A percentile compares a stretch with the other conserved stretches of the same genome.
These are phyloP conservation scores for Ambrosiella beaveri DNA, from an alignment of 2,329 filamentous ascomycete genomes.

Conservation along the genomic window DNA sequence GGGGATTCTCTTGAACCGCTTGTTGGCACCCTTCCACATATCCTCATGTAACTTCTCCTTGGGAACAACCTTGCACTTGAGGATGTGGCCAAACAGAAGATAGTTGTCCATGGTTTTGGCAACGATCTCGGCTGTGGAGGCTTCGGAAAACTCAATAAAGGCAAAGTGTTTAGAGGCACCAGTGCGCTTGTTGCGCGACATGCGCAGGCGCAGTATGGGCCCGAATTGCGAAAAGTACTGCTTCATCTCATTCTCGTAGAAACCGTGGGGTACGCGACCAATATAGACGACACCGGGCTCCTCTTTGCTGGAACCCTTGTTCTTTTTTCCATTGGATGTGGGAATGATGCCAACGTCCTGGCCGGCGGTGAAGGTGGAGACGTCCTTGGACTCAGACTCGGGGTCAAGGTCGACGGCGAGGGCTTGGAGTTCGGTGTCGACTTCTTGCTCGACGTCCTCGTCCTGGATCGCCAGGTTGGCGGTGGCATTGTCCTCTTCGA, in stretches of 20 bases:
- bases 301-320: conserved; percentile 24
- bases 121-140: conserved; percentile 67
- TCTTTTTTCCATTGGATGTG: conserved; percentile 27
- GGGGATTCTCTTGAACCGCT: conserved; percentile 74
- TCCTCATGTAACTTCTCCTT: conserved; percentile 61
- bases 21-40: conserved; percentile 80
- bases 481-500: conserved; percentile 14
- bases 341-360: conserved; percentile 36
- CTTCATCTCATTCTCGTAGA: conserved; percentile 92
- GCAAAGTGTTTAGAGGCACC: conserved; percentile 86
- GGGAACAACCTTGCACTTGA: conserved; percentile 70
- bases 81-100: conserved; percentile 80
- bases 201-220: conserved; percentile 54
- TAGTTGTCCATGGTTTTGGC: conserved; percentile 97
- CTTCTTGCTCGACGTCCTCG: conserved; percentile 23
- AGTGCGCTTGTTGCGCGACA: conserved; percentile 84
- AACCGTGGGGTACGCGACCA: conserved; percentile 77
- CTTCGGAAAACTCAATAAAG: conserved; percentile 78
- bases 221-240: conserved; percentile 92
- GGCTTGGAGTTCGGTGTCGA: conserved; percentile 25
- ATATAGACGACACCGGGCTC: conserved; percentile 73
- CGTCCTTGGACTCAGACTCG: conserved; percentile 22
- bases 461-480: conserved; percentile 20
- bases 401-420: conserved; percentile 29
- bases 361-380: conserved; percentile 27